Evolutionary conservation across 2,329 filamentous ascomycete genomes (phyloP).

Genomic region (Verticillium alfalfae): DNA sequence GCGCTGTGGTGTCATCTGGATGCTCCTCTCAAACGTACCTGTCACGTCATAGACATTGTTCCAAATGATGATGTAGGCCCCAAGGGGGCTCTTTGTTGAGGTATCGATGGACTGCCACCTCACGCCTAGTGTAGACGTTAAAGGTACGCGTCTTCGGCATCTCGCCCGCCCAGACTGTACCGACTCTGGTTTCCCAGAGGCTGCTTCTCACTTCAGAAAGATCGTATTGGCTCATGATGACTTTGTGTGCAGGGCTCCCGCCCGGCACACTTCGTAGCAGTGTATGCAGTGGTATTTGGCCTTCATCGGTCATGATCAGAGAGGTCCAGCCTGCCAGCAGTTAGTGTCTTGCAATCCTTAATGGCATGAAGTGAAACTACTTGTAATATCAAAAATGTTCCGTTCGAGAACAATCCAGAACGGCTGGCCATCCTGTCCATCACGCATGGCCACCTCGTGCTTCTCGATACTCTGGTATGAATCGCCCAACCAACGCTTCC

Average conservation of each 20-base stretch:
- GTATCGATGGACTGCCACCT: not conserved
- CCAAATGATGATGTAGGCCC: conserved; percentile 3
- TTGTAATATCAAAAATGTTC: conserved; percentile 9
- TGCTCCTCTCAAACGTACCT: not conserved
- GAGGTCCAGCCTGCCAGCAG: not conserved
- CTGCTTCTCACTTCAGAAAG: not conserved
- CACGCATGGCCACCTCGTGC: not conserved
- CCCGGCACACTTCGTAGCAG: not conserved
- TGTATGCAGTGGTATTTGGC: not conserved
- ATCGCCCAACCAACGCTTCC: not conserved
- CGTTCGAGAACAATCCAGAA: conserved; percentile 2
- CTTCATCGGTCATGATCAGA: not conserved
- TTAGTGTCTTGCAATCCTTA: not conserved
- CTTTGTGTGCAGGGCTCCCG: conserved; percentile 1
- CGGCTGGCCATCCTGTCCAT: conserved; percentile 1
- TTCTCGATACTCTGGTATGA: not conserved
- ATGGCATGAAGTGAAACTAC: not conserved
- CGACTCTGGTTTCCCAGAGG: not conserved
- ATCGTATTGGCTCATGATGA: not conserved
- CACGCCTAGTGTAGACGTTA: not conserved
- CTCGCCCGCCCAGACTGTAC: not conserved
- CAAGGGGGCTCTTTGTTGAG: not conserved
- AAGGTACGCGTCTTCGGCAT: not conserved
- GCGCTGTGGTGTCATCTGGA: not conserved
- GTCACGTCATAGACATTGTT: conserved; percentile 11